Base-by-base conservation (phyloP, 176 grass and related monocot genomes). In the Oryza meyeriana region DNA sequence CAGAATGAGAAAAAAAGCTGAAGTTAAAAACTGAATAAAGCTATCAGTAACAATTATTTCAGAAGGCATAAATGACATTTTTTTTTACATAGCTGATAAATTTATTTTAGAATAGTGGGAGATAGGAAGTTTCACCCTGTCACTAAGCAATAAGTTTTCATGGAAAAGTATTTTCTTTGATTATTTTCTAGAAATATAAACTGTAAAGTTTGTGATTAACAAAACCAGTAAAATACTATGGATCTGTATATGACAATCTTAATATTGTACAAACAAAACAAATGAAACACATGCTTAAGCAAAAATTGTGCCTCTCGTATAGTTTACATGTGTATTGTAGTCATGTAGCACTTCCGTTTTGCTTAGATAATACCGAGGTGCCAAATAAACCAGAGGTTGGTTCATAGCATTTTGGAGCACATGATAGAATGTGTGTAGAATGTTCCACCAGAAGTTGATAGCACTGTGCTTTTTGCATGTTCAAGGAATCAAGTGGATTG, bases 271-370 rank as follows among this genome's bases (percentile, higher is more conserved):
- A 33, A 24, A 73, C 18, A 20, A 16, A 63, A 72, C 17, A 9
- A 22, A 58, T 58, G 52, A 24, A 58, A 58, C 17, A 58, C 18
- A 29, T 22, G 30, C 20, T 30, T 10, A 16, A n/a, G 30, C 35
- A 64, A 78, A 13, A 32, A 66, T 29, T n/a, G 59, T 29, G 42
- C 10, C 71, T 10, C 17, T 74, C 40, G 8, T 63, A 62, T 74
- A 18, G 63, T 48, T 74, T 58, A 28, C 72, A 32, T 20, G 10
- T 85, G 58, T 45, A 85, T 28, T 61, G 42, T 71, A 72, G 24
- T 64, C 8, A 59, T 35, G 16, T 31, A 26, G 22, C 32, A 6
- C 25, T 42, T 12, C 22, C 8, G 0, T 6, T 48, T 75, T 55
- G 3, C 5, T 65, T 66, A 52, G 66, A 64, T 17, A 32, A 13